Evolutionary conservation across 1,284 basidiomycete species (phyloP).

Genomic region (Boletellus deceptivus): DNA sequence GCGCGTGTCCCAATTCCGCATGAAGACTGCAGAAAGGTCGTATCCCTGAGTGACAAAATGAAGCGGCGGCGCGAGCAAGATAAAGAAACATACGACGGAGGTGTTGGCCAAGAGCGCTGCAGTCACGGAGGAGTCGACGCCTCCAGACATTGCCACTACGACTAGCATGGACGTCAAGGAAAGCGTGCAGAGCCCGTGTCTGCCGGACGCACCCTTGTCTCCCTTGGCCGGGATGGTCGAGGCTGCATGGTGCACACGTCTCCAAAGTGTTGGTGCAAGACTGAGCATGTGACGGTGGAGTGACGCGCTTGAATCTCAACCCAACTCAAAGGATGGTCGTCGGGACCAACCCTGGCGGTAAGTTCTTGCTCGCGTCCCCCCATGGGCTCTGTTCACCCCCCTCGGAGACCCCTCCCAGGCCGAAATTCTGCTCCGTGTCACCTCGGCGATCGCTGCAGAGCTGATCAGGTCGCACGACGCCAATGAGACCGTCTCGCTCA

Average conservation of each 20-base stretch:
- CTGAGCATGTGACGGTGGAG: conserved; percentile 16
- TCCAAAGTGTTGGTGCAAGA: conserved; percentile 9
- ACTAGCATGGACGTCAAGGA: conserved; percentile 46
- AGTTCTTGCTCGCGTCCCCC: background rate
- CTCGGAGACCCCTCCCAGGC: conserved; percentile 77
- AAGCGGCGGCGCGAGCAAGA: background rate
- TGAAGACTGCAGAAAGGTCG: conserved; percentile 85
- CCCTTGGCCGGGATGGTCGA: conserved; percentile 22
- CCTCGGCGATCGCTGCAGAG: conserved; percentile 92
- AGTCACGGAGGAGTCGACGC: conserved; percentile 90
- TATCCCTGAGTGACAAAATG: conserved; percentile 53
- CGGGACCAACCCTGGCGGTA: conserved; percentile 42
- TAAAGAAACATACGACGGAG: conserved; percentile 41
- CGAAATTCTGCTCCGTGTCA: conserved; percentile 87
- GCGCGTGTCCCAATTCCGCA: conserved; percentile 92
- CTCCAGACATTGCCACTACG: conserved; percentile 92
- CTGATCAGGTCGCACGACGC: conserved; percentile 89
- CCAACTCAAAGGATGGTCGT: conserved; percentile 35
- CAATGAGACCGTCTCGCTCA: conserved; percentile 78
- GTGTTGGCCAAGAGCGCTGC: conserved; percentile 68
- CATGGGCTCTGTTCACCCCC: background rate
- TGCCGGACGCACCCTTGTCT: conserved; percentile 24
- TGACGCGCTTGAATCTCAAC: no score
- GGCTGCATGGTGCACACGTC: conserved; percentile 10
- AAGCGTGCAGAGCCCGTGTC: background rate